Percentiles rank a stretch among this genome's conserved stretches.
Conservation (phyloP, 495 filamentous ascomycete genomes). For the Aspergillus haitiensis region DNA sequence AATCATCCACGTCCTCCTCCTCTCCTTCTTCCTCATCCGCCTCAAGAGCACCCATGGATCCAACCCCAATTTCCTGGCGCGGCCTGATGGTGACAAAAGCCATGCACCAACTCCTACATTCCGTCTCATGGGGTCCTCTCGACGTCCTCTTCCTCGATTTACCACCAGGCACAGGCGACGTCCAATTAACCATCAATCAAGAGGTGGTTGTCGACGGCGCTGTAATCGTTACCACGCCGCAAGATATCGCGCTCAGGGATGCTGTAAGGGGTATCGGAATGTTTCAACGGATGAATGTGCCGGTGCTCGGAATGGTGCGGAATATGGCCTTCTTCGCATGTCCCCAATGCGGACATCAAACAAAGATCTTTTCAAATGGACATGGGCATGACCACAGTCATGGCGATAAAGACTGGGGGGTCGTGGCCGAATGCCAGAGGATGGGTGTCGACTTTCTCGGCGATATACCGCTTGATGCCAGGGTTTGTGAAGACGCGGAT, state of each 20-base stretch:
- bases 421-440: slow-evolving; percentile 58
- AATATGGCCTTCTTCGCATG: slow-evolving; percentile 93
- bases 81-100: slow-evolving; percentile 98
- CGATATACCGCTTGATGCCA: slow-evolving; percentile 84
- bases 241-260: slow-evolving; percentile 85
- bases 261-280: slow-evolving; percentile 87
- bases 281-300: slow-evolving; percentile 78
- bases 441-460: slow-evolving; percentile 75
- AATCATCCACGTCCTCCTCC: slow-evolving; percentile 20
- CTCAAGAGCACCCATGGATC: slow-evolving; percentile 51
- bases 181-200: slow-evolving; percentile 90
- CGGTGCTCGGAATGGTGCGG: slow-evolving; percentile 87
- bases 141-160: slow-evolving; percentile 89
- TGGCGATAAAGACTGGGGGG: slow-evolving; percentile 46
- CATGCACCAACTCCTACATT: slow-evolving; percentile 89
- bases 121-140: slow-evolving; percentile 83
- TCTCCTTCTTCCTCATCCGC: slow-evolving; percentile 26
- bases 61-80: slow-evolving; percentile 88
- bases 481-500: slow-evolving; percentile 87
- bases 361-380: slow-evolving; percentile 70
- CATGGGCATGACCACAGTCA: slow-evolving; percentile 20
- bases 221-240: slow-evolving; percentile 90
- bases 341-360: slow-evolving; percentile 69
- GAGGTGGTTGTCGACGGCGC: slow-evolving; percentile 83
- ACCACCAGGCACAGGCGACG: slow-evolving; percentile 92